Evolutionary conservation across 371 early-diverging fungal genomes (phyloP).

Genomic region (Rhizopus stolonifer): DNA sequence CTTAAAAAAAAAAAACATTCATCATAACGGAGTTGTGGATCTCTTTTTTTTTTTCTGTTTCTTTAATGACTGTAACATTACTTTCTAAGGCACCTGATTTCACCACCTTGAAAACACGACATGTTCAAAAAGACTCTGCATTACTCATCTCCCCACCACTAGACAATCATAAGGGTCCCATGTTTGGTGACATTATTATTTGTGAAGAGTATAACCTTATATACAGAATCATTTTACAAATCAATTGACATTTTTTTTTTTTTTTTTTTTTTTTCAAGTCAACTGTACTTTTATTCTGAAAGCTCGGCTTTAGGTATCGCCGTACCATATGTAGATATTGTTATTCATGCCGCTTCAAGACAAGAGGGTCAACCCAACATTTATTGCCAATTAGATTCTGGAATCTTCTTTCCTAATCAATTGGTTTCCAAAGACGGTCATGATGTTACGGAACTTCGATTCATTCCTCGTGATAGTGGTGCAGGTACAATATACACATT

Average conservation of each 20-base stretch:
- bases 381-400: constrained; percentile 74
- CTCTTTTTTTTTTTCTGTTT: constrained; percentile 1
- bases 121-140: constrained; percentile 32
- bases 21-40: not conserved
- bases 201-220: constrained; percentile 42
- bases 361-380: constrained; percentile 63
- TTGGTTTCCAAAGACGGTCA: constrained; percentile 50
- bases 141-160: constrained; percentile 44
- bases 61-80: constrained; percentile 46
- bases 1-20: too few species aligned
- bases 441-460: constrained; percentile 63
- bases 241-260: not conserved
- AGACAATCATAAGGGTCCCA: constrained; percentile 27
- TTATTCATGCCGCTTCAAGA: constrained; percentile 81
- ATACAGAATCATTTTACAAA: not conserved
- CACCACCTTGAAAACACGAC: constrained; percentile 30
- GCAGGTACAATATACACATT: constrained; percentile 49
- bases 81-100: constrained; percentile 37
- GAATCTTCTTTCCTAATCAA: constrained; percentile 41
- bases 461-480: constrained; percentile 63
- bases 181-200: constrained; percentile 37
- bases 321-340: constrained; percentile 73
- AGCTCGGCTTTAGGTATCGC: constrained; percentile 51
- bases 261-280: constrained; percentile 25
- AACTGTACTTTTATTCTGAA: constrained; percentile 57